A percentile compares a stretch with the other conserved stretches of the same genome.
These are phyloP conservation scores for Trichoderma reesei DNA, from an alignment of 495 filamentous ascomycete species.

Conservation along the genomic window DNA sequence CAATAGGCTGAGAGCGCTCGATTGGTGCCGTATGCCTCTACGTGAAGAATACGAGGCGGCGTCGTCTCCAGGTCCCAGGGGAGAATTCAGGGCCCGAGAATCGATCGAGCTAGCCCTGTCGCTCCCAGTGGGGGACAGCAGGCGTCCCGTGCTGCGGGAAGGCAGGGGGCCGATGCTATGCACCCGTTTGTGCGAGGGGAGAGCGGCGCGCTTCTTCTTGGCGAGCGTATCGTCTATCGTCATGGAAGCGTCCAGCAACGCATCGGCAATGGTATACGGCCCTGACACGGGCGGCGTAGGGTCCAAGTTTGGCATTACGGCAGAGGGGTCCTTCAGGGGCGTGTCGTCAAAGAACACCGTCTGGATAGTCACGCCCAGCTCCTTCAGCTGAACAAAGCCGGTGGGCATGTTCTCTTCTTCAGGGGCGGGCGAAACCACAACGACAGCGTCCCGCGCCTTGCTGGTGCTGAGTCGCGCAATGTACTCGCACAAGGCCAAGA, in stretches of 20 bases:
- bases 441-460: conserved; percentile 43
- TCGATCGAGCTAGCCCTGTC: conserved; percentile 23
- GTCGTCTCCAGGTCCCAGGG: conserved; percentile 21
- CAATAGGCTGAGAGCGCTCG: conserved; percentile 76
- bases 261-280: conserved; percentile 77
- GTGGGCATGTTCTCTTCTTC: conserved; percentile 40
- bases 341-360: conserved; percentile 86
- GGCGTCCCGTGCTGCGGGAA: not conserved
- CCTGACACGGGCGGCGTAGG: conserved; percentile 28
- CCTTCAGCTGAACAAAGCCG: conserved; percentile 58
- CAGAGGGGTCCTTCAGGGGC: conserved; percentile 20
- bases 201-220: conserved; percentile 46
- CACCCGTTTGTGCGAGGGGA: conserved; percentile 41
- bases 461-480: conserved; percentile 77
- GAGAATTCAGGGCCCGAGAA: conserved; percentile 20
- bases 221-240: conserved; percentile 62
- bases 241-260: conserved; percentile 83
- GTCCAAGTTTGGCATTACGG: conserved; percentile 3
- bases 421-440: conserved; percentile 11
- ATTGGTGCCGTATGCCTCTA: conserved; percentile 45
- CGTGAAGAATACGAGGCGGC: conserved; percentile 27
- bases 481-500: conserved; percentile 78
- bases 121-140: conserved; percentile 26
- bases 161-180: conserved; percentile 25
- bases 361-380: conserved; percentile 64